Percentiles rank a stretch among this genome's conserved stretches.
These are phyloP conservation scores for Solanum chacoense DNA, from an alignment of 305 asterid genomes.

Conservation along the genomic window DNA sequence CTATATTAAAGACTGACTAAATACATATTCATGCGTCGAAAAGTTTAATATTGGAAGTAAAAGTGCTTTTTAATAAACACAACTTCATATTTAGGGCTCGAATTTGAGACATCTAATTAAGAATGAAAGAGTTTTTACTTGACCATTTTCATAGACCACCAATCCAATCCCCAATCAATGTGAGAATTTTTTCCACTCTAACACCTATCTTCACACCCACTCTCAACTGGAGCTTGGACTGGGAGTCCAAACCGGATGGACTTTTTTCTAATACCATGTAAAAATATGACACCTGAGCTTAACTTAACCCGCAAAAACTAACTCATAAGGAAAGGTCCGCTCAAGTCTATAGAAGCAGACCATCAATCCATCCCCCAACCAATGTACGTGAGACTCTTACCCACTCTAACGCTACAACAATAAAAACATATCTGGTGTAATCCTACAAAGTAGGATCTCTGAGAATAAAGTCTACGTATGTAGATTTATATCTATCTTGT, in stretches of 20 bases:
- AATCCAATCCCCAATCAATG: not conserved
- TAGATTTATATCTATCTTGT: not conserved
- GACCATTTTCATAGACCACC: not conserved
- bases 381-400: not conserved
- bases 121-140: not conserved
- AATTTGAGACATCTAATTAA: not conserved
- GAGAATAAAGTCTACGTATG: no score
- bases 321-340: not conserved
- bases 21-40: rapidly evolving
- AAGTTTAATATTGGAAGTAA: not conserved
- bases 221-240: not conserved
- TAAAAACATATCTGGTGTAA: no score
- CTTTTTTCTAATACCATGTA: not conserved
- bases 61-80: rapidly evolving
- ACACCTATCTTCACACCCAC: not conserved
- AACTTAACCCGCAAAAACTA: not conserved
- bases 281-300: not conserved
- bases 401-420: not conserved
- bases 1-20: not conserved
- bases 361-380: not conserved
- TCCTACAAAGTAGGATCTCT: not conserved
- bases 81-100: rapidly evolving
- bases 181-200: not conserved
- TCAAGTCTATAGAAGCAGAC: not conserved
- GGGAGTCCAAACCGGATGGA: no score